Base-by-base conservation (phyloP, 116 monocot species). In the Posidonia oceanica region DNA sequence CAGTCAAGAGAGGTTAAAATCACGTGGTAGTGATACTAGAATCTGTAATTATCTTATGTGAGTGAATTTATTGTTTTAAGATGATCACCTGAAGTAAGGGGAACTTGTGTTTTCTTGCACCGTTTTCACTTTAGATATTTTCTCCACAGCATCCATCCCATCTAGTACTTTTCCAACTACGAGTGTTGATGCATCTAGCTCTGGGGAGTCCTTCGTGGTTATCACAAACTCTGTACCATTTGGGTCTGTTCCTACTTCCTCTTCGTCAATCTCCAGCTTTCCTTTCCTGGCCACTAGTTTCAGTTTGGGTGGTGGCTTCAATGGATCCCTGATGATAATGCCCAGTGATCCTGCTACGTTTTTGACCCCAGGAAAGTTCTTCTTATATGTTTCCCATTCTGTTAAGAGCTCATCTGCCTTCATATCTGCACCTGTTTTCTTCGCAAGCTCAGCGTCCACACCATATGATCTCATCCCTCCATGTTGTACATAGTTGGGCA, bases 191-290 rank as follows among this genome's bases (percentile, higher is more conserved):
- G 42, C 78, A 18, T 86, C 88, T 5, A 88, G 82, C 70, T 84
- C 86, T 44, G 88, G 84, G 14, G 83, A 75, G 11, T 86, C 92
- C 38, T 69, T 78, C 7, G 74, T 76, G 15, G 83, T 71, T 39
- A 93, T 88, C 37, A 86, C 84, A 63, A 93, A 88, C 82, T 84
- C 92, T 14, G 88, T 93, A 58, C 88, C 92, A 8, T 93, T 93
- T 4, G 93, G 88, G 1, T 77, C 80, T 29, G 61, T 23, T 52
- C 84, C 82, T 0, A 77, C 77, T 59, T 85, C 81, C 73, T 93
- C 93, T 64, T 93, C 80, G 38, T 84, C 84, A 13, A 93, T 73
- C 81, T 73, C 83, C 54, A 93, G 68, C 76, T 67, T 84, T 72
- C 93, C 93, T 13, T 83, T 75, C 71, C 78, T 74, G 13, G 93